These are phyloP conservation scores for Fusarium annulatum DNA, from an alignment of 2,329 filamentous ascomycete genomes.

Conservation along the genomic window DNA sequence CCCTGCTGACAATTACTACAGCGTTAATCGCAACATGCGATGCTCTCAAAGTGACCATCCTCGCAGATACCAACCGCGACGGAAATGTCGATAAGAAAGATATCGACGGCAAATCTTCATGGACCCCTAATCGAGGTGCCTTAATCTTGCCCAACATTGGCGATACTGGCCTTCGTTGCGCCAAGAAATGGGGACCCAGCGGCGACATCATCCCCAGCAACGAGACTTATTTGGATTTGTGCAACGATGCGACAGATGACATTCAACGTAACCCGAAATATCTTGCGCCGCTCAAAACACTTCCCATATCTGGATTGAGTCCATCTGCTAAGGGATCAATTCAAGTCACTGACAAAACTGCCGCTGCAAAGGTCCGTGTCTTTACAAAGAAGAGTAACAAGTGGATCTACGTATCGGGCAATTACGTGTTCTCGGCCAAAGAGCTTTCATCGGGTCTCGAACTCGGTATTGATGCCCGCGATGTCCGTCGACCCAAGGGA, in stretches of 20 bases:
- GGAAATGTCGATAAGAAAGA: conserved; percentile 47
- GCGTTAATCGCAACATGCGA: conserved; percentile 9
- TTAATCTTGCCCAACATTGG: conserved; percentile 53
- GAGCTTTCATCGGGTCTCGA: conserved; percentile 47
- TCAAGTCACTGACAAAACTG: conserved; percentile 11
- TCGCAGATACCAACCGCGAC: conserved; percentile 54
- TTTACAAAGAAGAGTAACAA: conserved; percentile 39
- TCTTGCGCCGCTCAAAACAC: conserved; percentile 48
- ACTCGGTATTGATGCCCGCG: conserved; percentile 51
- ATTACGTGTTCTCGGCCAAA: conserved; percentile 46
- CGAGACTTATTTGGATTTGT: conserved; percentile 45
- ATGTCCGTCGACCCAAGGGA: conserved; percentile 34
- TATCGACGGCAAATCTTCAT: conserved; percentile 34
- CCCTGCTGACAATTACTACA: neutral
- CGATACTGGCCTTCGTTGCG: conserved; percentile 48
- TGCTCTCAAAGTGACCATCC: conserved; percentile 33
- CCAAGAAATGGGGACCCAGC: conserved; percentile 21
- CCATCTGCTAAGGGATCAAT: conserved; percentile 32
- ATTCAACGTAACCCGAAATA: conserved; percentile 45
- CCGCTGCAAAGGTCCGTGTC: conserved; percentile 42
- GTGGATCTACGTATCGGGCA: conserved; percentile 43
- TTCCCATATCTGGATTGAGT: conserved; percentile 38
- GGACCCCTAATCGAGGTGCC: conserved; percentile 45
- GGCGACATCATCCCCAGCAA: neutral
- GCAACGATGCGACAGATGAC: conserved; percentile 52